Conservation (phyloP, 1,284 basidiomycete species). For the Melampsora occidentalis region DNA sequence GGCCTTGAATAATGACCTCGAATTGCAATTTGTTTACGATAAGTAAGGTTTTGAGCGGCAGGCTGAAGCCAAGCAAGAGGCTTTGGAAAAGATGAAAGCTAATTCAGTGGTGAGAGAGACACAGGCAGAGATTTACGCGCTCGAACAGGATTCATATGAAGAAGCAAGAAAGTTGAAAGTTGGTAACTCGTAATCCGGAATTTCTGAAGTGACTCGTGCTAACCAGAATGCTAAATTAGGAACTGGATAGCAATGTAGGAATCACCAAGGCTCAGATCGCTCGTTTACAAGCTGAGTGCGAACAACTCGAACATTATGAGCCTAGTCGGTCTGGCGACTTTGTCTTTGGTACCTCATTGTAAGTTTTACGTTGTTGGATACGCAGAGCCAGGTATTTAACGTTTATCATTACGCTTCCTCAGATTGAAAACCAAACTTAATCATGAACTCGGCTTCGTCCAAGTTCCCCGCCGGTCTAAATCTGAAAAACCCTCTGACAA, state of each 20-base stretch:
- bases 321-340: conserved; percentile 36
- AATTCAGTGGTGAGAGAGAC: conserved; percentile 37
- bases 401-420: background rate
- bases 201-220: background rate
- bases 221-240: background rate
- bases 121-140: conserved; percentile 31
- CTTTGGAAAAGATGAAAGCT: conserved; percentile 39
- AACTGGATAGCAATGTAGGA: conserved; percentile 19
- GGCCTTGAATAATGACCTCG: too few species aligned
- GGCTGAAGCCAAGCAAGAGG: conserved; percentile 38
- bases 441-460: conserved; percentile 37
- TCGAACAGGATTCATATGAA: conserved; percentile 38
- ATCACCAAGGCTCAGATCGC: conserved; percentile 28
- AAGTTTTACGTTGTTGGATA: background rate
- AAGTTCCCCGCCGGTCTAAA: conserved; percentile 11
- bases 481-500: background rate
- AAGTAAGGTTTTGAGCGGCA: conserved; percentile 34
- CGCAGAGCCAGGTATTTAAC: background rate
- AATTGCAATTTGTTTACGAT: too few species aligned
- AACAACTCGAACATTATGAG: conserved; percentile 31
- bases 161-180: conserved; percentile 40
- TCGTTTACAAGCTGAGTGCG: conserved; percentile 20
- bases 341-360: conserved; percentile 30
- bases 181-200: background rate
- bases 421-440: conserved; percentile 39